Evolutionary conservation across 2,329 filamentous ascomycete genomes (phyloP).

Genomic region (Fusarium tupiense): DNA sequence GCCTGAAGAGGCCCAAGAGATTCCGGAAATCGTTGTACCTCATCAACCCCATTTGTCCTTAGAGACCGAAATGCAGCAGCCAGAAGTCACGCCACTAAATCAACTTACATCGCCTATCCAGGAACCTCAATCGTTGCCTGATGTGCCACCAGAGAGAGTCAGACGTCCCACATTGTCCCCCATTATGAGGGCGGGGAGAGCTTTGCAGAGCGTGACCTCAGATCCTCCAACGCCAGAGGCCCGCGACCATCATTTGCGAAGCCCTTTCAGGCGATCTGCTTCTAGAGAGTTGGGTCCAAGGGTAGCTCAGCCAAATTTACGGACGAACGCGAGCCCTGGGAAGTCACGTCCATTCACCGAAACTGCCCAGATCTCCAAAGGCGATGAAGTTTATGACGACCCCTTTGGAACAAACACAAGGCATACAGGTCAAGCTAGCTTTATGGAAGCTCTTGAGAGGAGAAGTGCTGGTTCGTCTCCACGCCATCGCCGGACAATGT

Average conservation of each 20-base stretch:
- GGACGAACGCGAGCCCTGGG: slow-evolving; percentile 46
- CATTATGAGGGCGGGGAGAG: slow-evolving; percentile 66
- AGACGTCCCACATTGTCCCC: slow-evolving; percentile 62
- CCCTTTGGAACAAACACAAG: slow-evolving; percentile 43
- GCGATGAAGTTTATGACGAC: slow-evolving; percentile 39
- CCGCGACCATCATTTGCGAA: slow-evolving; percentile 62
- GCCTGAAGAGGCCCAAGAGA: slow-evolving; percentile 8
- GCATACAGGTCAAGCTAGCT: slow-evolving; percentile 45
- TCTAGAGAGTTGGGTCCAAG: slow-evolving; percentile 49
- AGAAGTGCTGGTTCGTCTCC: slow-evolving; percentile 33
- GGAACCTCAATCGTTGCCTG: slow-evolving; percentile 47
- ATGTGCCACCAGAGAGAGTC: slow-evolving; percentile 43
- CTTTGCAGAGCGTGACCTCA: slow-evolving; percentile 66
- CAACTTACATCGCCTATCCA: slow-evolving; percentile 52
- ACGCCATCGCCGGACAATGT: slow-evolving; percentile 20
- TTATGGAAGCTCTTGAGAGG: slow-evolving; percentile 47
- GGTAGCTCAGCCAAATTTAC: slow-evolving; percentile 40
- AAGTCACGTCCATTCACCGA: slow-evolving; percentile 29
- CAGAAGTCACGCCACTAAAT: slow-evolving; percentile 50
- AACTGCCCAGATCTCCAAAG: slow-evolving; percentile 15
- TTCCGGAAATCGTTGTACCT: slow-evolving; percentile 18
- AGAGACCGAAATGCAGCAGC: slow-evolving; percentile 19
- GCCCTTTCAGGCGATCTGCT: slow-evolving; percentile 61
- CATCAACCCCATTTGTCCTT: slow-evolving; percentile 14
- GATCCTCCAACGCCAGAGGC: slow-evolving; percentile 66